Conservation (phyloP, 306 rosid genomes). For the Castanea sativa region DNA sequence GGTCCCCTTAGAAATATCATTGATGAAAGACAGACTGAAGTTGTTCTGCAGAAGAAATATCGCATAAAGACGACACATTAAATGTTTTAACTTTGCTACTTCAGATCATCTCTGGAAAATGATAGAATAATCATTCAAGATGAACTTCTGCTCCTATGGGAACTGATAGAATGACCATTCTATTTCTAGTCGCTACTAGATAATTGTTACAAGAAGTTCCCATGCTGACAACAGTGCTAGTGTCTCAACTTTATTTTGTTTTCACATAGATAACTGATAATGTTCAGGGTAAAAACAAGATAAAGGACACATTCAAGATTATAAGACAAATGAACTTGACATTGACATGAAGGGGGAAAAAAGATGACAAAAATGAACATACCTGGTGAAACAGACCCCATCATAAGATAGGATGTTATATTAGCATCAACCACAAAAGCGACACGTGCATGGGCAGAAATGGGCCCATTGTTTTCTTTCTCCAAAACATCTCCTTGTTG, state of each 20-base stretch:
- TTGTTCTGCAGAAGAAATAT: not conserved
- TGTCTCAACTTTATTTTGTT: not conserved
- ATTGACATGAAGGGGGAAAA: constrained; percentile 12
- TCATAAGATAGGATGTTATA: constrained; percentile 97
- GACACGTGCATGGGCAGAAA: constrained; percentile 62
- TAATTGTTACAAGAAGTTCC: not conserved
- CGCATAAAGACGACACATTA: not conserved
- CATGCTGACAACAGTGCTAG: not conserved
- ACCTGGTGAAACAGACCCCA: constrained; percentile 99
- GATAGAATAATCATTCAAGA: not conserved
- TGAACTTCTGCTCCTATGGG: not conserved
- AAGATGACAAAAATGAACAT: constrained; percentile 30
- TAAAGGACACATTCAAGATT: not conserved
- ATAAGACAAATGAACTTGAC: constrained; percentile 7
- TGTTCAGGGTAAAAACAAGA: not conserved
- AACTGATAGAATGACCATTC: not conserved
- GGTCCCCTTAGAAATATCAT: not conserved
- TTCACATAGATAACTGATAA: not conserved
- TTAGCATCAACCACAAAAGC: constrained; percentile 96
- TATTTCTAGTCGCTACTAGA: not conserved
- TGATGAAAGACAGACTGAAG: not conserved
- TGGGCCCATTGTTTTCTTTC: constrained; percentile 49
- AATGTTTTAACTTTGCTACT: not conserved
- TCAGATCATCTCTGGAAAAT: not conserved
- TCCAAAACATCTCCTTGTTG: constrained; percentile 58